Conservation (phyloP, 345 rosid species). For the Lepidium africanum region DNA sequence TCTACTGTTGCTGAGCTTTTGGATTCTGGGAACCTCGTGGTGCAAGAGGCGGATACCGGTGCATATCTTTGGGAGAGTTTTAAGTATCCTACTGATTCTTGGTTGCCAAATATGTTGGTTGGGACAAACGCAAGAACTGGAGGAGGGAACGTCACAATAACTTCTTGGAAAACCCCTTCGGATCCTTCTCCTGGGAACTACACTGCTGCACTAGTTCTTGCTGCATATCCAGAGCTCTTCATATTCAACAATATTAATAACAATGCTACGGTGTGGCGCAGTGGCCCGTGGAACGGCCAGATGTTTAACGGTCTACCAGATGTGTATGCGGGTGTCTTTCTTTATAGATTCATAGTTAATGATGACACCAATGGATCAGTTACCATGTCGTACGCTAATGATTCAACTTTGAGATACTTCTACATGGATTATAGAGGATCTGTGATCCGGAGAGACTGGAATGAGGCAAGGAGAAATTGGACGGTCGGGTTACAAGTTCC, state of each 20-base stretch:
- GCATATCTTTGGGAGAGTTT: constrained; percentile 50
- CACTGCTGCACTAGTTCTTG: constrained; percentile 26
- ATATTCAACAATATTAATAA: constrained; percentile 30
- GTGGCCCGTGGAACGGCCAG: constrained; percentile 57
- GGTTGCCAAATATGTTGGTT: constrained; percentile 34
- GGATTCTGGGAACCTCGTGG: constrained; percentile 48
- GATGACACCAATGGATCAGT: constrained; percentile 10
- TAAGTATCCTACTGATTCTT: constrained; percentile 31
- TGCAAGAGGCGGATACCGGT: constrained; percentile 21
- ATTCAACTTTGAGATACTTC: background rate
- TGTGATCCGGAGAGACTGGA: constrained; percentile 12
- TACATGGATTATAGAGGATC: constrained; percentile 23
- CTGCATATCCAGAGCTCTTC: constrained; percentile 29
- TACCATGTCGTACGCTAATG: constrained; percentile 10
- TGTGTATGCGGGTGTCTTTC: constrained; percentile 16
- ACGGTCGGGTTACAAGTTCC: constrained; percentile 7
- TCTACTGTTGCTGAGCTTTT: constrained; percentile 36
- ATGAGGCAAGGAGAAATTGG: constrained; percentile 7
- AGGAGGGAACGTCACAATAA: constrained; percentile 17
- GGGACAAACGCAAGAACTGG: constrained; percentile 24
- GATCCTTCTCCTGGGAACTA: constrained; percentile 51
- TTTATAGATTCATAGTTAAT: constrained; percentile 23
- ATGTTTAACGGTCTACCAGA: constrained; percentile 27
- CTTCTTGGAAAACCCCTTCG: constrained; percentile 45
- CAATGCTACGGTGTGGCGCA: constrained; percentile 37